Percentiles rank a stretch among this genome's conserved stretches.
phyloP scores from a whole-genome alignment of 2,329 filamentous ascomycete genomes.

The Orbilia blumenaviensis region DNA sequence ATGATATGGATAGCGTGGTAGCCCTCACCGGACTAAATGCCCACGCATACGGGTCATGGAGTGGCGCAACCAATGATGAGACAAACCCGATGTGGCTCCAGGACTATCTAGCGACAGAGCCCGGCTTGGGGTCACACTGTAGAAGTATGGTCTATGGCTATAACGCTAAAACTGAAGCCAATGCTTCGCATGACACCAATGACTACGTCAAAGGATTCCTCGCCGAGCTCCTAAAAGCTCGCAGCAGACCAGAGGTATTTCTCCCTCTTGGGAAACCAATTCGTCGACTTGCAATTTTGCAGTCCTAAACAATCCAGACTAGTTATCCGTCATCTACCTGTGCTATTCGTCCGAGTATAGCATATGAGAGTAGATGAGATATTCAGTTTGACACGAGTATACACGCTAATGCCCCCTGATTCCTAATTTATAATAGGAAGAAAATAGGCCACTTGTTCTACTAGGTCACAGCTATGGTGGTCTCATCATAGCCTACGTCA shows the following conservation, averaged over 20 bases:
- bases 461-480: constrained; percentile 48
- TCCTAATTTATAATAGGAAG: not conserved
- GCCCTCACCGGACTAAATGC: constrained; percentile 54
- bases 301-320: no score
- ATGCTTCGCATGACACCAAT: constrained; percentile 14
- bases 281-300: no score
- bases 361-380: no score
- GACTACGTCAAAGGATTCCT: constrained; percentile 50
- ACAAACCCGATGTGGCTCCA: constrained; percentile 54
- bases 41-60: constrained; percentile 55
- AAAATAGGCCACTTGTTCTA: constrained; percentile 26
- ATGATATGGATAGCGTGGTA: constrained; percentile 33
- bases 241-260: constrained; percentile 31
- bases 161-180: constrained; percentile 43
- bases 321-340: no score
- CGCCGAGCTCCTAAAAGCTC: constrained; percentile 52
- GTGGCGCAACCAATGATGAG: not conserved
- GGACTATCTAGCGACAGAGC: constrained; percentile 49
- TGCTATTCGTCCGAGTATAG: no score
- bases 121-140: constrained; percentile 32
- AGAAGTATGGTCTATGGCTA: constrained; percentile 55
- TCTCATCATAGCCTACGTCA: constrained; percentile 30
- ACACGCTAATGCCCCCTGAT: no score
- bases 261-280: no score
- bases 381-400: no score